Conservation (phyloP, 2,329 filamentous ascomycete species). For the Neobulgaria alba region DNA sequence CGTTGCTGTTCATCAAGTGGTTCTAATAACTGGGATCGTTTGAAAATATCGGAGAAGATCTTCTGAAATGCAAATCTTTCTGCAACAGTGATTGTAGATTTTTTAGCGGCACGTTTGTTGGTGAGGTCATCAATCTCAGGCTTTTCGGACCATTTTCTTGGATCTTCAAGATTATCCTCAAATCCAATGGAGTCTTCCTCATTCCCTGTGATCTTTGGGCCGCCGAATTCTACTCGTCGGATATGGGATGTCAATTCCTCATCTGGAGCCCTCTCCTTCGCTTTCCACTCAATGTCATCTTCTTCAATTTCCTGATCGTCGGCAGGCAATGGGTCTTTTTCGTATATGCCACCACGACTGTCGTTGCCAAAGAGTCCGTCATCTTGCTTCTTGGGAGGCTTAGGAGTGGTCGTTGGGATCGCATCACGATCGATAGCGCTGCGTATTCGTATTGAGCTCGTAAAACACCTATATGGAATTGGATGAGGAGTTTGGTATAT, state of each 20-base stretch:
- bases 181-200: not conserved
- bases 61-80: slow-evolving; percentile 43
- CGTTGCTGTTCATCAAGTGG: not conserved
- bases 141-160: slow-evolving; percentile 5
- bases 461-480: slow-evolving; percentile 1
- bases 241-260: not conserved
- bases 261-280: not conserved
- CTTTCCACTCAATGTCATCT: not conserved
- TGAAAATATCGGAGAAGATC: slow-evolving; percentile 51
- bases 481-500: slow-evolving; percentile 21
- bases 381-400: not conserved
- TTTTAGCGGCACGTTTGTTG: slow-evolving; percentile 12
- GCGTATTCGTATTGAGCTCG: not conserved
- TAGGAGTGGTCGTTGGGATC: not conserved
- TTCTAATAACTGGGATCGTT: slow-evolving; percentile 20
- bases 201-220: not conserved
- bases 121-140: slow-evolving; percentile 17
- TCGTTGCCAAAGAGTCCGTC: not conserved
- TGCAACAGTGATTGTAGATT: slow-evolving; percentile 47
- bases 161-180: slow-evolving; percentile 5
- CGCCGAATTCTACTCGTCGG: not conserved
- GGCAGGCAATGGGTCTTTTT: not conserved
- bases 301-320: not conserved
- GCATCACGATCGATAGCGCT: not conserved
- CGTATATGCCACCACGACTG: not conserved